These are phyloP conservation scores for Diversispora eburnea DNA, from an alignment of 192 early-diverging fungal genomes.

Conservation along the genomic window DNA sequence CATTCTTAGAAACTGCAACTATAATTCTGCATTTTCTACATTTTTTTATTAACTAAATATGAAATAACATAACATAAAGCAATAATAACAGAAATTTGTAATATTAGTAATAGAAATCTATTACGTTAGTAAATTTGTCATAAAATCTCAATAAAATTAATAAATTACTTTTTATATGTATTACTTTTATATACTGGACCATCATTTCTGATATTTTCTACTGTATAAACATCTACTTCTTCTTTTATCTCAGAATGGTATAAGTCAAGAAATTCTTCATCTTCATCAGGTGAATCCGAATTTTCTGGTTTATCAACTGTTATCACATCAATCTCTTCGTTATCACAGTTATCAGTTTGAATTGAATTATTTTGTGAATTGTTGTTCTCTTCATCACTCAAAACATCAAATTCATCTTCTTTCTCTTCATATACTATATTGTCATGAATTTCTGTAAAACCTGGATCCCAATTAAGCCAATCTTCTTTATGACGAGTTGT, in stretches of 20 bases:
- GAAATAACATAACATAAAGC: too few relatives aligned
- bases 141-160: too few relatives aligned
- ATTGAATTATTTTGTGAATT: background rate
- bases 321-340: slow-evolving; percentile 11
- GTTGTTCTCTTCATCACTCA: background rate
- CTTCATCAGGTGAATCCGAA: slow-evolving; percentile 8
- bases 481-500: slow-evolving; percentile 72
- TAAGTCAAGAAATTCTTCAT: slow-evolving; percentile 6
- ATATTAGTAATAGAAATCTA: too few relatives aligned
- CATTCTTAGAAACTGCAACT: too few relatives aligned
- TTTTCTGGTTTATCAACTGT: slow-evolving; percentile 1
- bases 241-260: background rate
- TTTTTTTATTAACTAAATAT: too few relatives aligned
- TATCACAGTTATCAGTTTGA: background rate
- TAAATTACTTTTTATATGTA: too few relatives aligned
- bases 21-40: too few relatives aligned
- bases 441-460: slow-evolving; percentile 89
- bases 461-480: slow-evolving; percentile 93
- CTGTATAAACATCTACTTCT: too few relatives aligned
- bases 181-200: too few relatives aligned
- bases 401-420: slow-evolving; percentile 91
- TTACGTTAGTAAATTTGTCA: too few relatives aligned
- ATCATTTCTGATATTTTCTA: too few relatives aligned
- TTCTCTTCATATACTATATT: slow-evolving; percentile 91
- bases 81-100: too few relatives aligned